Evolutionary conservation across 2,329 filamentous ascomycete genomes (phyloP).

Genomic region (Elsinoe perseae): DNA sequence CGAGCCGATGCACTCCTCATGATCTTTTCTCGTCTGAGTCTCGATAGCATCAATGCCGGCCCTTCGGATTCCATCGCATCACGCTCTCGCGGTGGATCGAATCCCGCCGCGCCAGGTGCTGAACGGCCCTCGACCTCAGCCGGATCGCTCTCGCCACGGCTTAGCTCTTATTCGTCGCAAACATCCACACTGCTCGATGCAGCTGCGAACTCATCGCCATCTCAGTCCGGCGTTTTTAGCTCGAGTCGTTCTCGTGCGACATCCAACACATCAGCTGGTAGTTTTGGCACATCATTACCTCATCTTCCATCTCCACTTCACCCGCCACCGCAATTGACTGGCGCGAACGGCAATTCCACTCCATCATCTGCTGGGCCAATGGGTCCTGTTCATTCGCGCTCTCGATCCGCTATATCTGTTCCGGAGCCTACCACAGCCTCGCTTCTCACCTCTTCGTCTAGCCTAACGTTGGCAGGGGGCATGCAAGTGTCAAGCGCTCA

Average conservation of each 20-base stretch:
- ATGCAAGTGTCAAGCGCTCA: constrained; percentile 44
- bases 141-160: constrained; percentile 62
- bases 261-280: constrained; percentile 62
- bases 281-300: constrained; percentile 36
- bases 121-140: constrained; percentile 58
- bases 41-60: constrained; percentile 59
- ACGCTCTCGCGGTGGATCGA: constrained; percentile 23
- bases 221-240: constrained; percentile 35
- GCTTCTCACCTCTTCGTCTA: constrained; percentile 30
- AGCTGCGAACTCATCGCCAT: constrained; percentile 33
- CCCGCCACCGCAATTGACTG: constrained; percentile 21
- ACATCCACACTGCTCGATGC: constrained; percentile 70
- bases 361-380: constrained; percentile 3
- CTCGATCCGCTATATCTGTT: constrained; percentile 11
- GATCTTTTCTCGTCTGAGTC: constrained; percentile 80
- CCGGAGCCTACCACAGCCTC: constrained; percentile 20
- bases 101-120: constrained; percentile 27
- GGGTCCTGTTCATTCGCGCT: constrained; percentile 20
- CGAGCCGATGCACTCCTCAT: constrained; percentile 82
- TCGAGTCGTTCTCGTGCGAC: constrained; percentile 64
- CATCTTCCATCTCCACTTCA: constrained; percentile 25
- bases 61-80: constrained; percentile 27
- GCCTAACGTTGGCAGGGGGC: constrained; percentile 34
- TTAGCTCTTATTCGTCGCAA: constrained; percentile 73
- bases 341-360: constrained; percentile 20